Conservation (phyloP, 208 protist species). For the Chromosphaera perkinsii region DNA sequence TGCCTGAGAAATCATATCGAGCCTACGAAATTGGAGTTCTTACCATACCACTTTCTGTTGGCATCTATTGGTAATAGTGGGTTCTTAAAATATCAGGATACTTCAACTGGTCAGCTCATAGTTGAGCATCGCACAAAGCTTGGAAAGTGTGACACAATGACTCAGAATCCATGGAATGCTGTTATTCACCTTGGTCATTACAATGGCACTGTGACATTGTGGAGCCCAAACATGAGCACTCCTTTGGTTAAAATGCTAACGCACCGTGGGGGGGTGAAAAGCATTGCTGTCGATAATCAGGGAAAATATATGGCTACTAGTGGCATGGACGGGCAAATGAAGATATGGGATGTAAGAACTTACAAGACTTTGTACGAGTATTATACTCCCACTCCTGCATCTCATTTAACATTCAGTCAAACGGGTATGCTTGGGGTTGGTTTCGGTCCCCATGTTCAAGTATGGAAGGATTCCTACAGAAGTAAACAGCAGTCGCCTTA, state of each 20-base stretch:
- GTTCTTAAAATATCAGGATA: conserved; percentile 82
- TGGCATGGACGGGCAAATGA: conserved; percentile 84
- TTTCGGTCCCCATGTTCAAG: conserved; percentile 42
- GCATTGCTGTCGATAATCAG: conserved; percentile 9
- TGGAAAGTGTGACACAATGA: conserved; percentile 67
- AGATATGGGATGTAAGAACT: conserved; percentile 93
- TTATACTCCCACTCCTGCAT: conserved; percentile 41
- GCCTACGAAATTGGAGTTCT: conserved; percentile 83
- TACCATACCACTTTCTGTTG: conserved; percentile 94
- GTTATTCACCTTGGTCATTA: conserved; percentile 59
- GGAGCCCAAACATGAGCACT: conserved; percentile 84
- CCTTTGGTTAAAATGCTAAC: conserved; percentile 88
- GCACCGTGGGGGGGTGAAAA: conserved; percentile 71
- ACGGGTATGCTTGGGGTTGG: conserved; percentile 61
- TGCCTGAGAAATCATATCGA: conserved; percentile 83
- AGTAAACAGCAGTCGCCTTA: conserved; percentile 52
- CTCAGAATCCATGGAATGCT: conserved; percentile 84
- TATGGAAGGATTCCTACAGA: conserved; percentile 50
- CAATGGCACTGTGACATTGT: conserved; percentile 80
- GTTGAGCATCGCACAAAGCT: conserved; percentile 65
- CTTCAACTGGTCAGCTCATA: conserved; percentile 71
- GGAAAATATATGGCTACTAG: conserved; percentile 81
- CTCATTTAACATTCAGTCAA: conserved; percentile 55
- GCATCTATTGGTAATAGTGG: conserved; percentile 64
- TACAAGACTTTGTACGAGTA: conserved; percentile 60